phyloP scores from a whole-genome alignment of 75 land plant species.

The Picea glauca region DNA sequence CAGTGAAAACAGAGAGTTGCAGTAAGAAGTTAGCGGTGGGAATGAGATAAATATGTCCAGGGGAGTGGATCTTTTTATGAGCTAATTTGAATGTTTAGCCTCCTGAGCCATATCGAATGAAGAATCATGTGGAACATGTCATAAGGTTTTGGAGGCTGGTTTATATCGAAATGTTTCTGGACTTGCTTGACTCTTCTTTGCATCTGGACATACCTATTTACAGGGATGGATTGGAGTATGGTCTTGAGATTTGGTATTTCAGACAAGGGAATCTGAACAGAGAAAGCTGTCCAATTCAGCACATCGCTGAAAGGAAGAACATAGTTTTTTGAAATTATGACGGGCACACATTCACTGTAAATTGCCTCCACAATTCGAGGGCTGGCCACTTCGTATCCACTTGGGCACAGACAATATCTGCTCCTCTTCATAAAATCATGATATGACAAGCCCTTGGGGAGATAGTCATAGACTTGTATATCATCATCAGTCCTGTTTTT shows the following conservation, averaged over 20 bases:
- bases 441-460: constrained; percentile 27
- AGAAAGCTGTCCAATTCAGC: constrained; percentile 50
- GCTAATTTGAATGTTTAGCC: constrained; percentile 33
- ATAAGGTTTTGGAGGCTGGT: constrained; percentile 42
- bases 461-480: constrained; percentile 39
- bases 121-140: constrained; percentile 70
- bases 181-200: constrained; percentile 33
- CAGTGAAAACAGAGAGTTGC: too few species aligned
- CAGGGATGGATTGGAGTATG: constrained; percentile 38
- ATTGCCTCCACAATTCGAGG: constrained; percentile 71
- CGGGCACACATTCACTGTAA: constrained; percentile 60
- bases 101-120: constrained; percentile 63
- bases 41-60: too few species aligned
- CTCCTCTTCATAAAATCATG: constrained; percentile 43
- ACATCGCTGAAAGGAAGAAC: constrained; percentile 68
- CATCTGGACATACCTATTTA: constrained; percentile 31
- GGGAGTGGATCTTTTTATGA: too few species aligned
- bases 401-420: constrained; percentile 66
- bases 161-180: constrained; percentile 41
- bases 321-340: constrained; percentile 46
- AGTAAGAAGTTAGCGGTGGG: too few species aligned
- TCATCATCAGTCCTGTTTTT: constrained; percentile 30
- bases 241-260: constrained; percentile 41
- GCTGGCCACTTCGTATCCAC: constrained; percentile 70
- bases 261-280: constrained; percentile 28